phyloP scores from a whole-genome alignment of 352 stramenopile genomes.

The Ophiocytium majus region DNA sequence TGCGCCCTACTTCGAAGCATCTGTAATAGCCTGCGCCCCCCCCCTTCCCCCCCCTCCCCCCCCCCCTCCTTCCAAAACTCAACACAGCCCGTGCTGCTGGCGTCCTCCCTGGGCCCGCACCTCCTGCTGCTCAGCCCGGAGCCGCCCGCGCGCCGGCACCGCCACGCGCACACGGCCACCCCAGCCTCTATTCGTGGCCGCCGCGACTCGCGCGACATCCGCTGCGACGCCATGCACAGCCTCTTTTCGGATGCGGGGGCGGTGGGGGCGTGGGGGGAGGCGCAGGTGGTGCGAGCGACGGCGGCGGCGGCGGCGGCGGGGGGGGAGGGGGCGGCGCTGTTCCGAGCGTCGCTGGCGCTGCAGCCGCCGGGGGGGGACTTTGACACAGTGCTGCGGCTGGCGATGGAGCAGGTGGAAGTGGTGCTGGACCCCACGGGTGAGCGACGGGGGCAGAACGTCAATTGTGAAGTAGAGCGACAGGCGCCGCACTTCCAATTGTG shows the following conservation, averaged over 20 bases:
- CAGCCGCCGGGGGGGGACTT: background rate
- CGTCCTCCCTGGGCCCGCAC: background rate
- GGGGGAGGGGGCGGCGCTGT: too few relatives aligned
- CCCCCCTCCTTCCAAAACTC: too few relatives aligned
- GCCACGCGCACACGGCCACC: too few relatives aligned
- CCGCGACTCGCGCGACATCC: background rate
- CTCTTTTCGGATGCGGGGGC: background rate
- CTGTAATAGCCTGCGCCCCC: too few relatives aligned
- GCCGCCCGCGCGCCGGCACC: background rate
- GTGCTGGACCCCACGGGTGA: conserved; percentile 12
- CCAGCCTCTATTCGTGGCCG: too few relatives aligned
- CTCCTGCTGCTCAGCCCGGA: background rate
- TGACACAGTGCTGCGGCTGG: background rate
- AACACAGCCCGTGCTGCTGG: background rate
- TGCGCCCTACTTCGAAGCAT: too few relatives aligned
- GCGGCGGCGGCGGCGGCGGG: too few relatives aligned
- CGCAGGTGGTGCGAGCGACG: background rate
- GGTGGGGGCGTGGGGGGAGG: background rate
- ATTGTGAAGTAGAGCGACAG: too few relatives aligned
- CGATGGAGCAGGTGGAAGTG: conserved; percentile 18
- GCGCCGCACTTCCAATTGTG: too few relatives aligned
- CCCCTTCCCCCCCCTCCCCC: too few relatives aligned
- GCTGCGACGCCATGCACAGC: background rate
- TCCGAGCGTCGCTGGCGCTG: background rate
- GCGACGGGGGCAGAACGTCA: too few relatives aligned